Percentiles rank a stretch among this genome's conserved stretches.
Conservation (phyloP, 768 basidiomycete genomes). For the Lentinula guzmanii region DNA sequence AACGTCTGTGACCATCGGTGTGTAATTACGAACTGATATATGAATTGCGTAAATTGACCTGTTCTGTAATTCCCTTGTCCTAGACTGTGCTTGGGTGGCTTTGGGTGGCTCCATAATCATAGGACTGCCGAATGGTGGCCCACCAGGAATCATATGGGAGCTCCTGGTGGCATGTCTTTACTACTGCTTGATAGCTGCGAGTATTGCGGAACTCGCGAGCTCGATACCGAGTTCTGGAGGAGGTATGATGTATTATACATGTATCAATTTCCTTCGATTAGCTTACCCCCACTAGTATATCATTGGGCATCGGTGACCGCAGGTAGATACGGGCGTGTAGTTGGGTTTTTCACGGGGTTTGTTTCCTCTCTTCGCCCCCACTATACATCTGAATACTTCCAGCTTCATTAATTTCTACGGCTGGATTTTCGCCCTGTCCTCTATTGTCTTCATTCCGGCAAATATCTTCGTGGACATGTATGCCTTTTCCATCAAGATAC, state of each 20-base stretch:
- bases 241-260: constrained; percentile 3
- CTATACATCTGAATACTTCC: neutral
- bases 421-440: constrained; percentile 11
- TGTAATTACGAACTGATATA: neutral
- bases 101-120: constrained; percentile 10
- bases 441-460: constrained; percentile 9
- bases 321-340: constrained; percentile 8
- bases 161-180: constrained; percentile 10
- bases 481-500: constrained; percentile 13
- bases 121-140: constrained; percentile 9
- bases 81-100: constrained; percentile 12
- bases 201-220: constrained; percentile 12
- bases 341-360: constrained; percentile 12
- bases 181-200: constrained; percentile 11
- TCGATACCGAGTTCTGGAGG: constrained; percentile 13
- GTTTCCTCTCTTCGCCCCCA: neutral
- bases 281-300: constrained; percentile 6
- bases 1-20: constrained; percentile 11
- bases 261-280: neutral
- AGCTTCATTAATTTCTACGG: constrained; percentile 13
- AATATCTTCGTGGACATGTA: constrained; percentile 13
- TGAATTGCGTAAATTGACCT: neutral
- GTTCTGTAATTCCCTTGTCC: neutral
- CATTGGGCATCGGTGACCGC: constrained; percentile 13
- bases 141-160: constrained; percentile 12